A percentile compares a stretch with the other conserved stretches of the same genome.
Conservation (phyloP, 208 protist genomes). For the Leishmania gerbilli region DNA sequence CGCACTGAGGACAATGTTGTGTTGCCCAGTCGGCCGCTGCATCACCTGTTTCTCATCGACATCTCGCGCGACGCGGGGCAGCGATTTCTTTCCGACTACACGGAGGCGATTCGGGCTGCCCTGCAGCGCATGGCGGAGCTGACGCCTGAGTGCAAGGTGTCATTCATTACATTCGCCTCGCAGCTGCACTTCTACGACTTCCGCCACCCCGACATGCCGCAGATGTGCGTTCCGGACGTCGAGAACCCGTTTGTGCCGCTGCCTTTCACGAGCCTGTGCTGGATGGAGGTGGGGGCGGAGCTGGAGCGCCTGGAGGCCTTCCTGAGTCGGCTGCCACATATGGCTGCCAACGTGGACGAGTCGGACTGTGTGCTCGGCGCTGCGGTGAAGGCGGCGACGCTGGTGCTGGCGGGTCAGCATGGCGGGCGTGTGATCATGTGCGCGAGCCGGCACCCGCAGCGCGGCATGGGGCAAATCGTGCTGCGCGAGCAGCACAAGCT, state of each 20-base stretch:
- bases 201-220: constrained; percentile 68
- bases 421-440: constrained; percentile 78
- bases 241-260: constrained; percentile 90
- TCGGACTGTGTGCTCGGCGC: constrained; percentile 72
- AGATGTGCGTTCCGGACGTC: constrained; percentile 84
- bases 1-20: constrained; percentile 54
- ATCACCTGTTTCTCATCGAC: constrained; percentile 88
- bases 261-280: constrained; percentile 89
- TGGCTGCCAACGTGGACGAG: constrained; percentile 58
- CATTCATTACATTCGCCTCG: constrained; percentile 89
- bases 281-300: constrained; percentile 81
- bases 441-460: constrained; percentile 51
- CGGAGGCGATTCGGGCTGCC: constrained; percentile 58
- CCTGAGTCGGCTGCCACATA: constrained; percentile 46
- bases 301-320: constrained; percentile 63
- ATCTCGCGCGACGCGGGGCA: constrained; percentile 63
- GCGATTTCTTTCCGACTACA: constrained; percentile 76
- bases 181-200: constrained; percentile 93
- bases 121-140: constrained; percentile 75
- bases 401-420: constrained; percentile 79
- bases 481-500: constrained; percentile 84
- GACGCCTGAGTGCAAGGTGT: constrained; percentile 73
- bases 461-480: constrained; percentile 69
- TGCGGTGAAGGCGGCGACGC: constrained; percentile 73
- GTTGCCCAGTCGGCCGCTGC: constrained; percentile 62